Base-by-base conservation (phyloP, 192 early-diverging fungal genomes). In the Pilobolus umbonatus region DNA sequence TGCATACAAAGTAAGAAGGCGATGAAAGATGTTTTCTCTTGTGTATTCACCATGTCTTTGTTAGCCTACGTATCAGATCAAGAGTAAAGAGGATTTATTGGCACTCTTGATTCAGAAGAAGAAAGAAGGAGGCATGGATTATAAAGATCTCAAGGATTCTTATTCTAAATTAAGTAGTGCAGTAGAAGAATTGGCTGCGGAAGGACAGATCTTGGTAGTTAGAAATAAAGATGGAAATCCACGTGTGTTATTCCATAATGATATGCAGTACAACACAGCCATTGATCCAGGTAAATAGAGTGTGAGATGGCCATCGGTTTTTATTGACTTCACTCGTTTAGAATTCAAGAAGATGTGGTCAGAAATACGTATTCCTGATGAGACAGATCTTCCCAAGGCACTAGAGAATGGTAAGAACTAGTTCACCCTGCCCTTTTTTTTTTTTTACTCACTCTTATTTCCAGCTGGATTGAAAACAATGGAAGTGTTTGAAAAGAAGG, bases 271-370 rank as follows among this genome's bases (percentile, higher is more conserved):
- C 43, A 77, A 79, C 49, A 82, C 80, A 30, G 64, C 60, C 8
- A 77, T 82, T 63, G 80, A 82, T 29, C 57, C 57, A 57, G 77
- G 79, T 81, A 69, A n/a, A 15, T 10, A 38, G 1, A 36, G 3
- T 39, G 35, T 21, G n/a, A 15, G 21, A 5, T 10, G 47, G 24
- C n/a, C n/a, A n/a, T n/a, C n/a, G n/a, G n/a, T n/a, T n/a, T n/a
- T 72, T 30, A 47, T 59, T 22, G 30, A 26, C 11, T 65, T 75
- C 7, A 57, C 44, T 42, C 57, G 61, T 39, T 3, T 51, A 83
- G 91, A 89, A 34, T 87, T 91, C 49, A 83, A 88, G n/a, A 72
- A 71, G 0, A 87, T 82, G 62, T 93, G 90, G 88, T 65, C 77
- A 32, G 65, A 79, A 28, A 68, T 93, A 28, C 43, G 57, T 7